Conservation (phyloP, 352 stramenopile species). For the Plasmopara viticola region DNA sequence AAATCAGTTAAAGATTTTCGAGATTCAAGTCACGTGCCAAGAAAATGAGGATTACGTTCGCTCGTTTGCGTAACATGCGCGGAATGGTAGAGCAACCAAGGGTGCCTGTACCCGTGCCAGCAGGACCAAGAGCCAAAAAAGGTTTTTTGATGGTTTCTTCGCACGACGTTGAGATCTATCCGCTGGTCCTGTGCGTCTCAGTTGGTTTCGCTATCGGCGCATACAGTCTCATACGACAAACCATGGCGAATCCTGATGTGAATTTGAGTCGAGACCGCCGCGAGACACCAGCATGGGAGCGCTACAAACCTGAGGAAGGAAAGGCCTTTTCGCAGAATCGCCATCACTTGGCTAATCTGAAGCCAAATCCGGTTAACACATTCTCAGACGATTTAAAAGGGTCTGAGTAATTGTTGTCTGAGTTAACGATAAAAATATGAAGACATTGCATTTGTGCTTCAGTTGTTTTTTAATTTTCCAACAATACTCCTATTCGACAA, state of each 20-base stretch:
- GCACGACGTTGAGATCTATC: slow-evolving; percentile 27
- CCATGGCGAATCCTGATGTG: slow-evolving; percentile 28
- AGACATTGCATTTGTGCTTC: too few relatives aligned
- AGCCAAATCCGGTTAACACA: slow-evolving; percentile 28
- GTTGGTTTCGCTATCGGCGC: slow-evolving; percentile 13
- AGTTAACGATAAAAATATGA: neutral
- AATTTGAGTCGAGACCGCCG: slow-evolving; percentile 22
- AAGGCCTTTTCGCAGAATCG: slow-evolving; percentile 20
- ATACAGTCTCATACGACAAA: slow-evolving; percentile 17
- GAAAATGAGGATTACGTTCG: slow-evolving; percentile 12
- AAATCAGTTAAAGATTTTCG: slow-evolving; percentile 4
- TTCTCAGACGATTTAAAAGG: slow-evolving; percentile 16
- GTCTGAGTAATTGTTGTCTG: slow-evolving; percentile 5
- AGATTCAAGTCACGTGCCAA: neutral
- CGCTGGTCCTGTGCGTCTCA: slow-evolving; percentile 25
- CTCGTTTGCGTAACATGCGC: slow-evolving; percentile 12
- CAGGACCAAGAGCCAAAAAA: slow-evolving; percentile 12
- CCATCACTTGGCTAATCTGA: slow-evolving; percentile 26
- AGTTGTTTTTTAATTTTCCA: too few relatives aligned
- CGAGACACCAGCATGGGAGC: slow-evolving; percentile 26
- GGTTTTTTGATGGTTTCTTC: slow-evolving; percentile 25
- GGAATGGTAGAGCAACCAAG: slow-evolving; percentile 16
- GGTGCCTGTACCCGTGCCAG: slow-evolving; percentile 17
- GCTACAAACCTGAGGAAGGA: slow-evolving; percentile 25
- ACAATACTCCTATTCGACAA: too few relatives aligned